These are phyloP conservation scores for Notholithocarpus densiflorus DNA, from an alignment of 306 rosid species.

Conservation along the genomic window DNA sequence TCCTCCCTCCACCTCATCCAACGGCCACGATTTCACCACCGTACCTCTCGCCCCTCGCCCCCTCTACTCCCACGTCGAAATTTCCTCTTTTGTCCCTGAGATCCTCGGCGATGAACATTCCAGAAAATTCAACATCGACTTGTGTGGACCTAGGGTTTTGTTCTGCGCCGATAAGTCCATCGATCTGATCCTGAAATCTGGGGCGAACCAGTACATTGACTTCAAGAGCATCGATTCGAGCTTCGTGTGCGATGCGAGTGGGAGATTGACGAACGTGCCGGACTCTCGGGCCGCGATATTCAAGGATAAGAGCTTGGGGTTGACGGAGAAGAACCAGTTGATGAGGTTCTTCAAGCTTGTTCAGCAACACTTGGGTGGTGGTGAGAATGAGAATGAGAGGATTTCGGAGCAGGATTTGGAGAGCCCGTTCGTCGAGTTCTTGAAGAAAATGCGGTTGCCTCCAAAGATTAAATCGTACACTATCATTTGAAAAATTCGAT, in stretches of 20 bases:
- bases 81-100: constrained; percentile 30
- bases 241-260: constrained; percentile 47
- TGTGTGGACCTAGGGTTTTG: constrained; percentile 71
- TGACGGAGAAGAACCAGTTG: constrained; percentile 75
- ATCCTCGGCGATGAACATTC: constrained; percentile 41
- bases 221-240: constrained; percentile 74
- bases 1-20: constrained; percentile 7
- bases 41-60: constrained; percentile 37
- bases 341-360: constrained; percentile 89
- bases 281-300: constrained; percentile 92
- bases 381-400: constrained; percentile 24
- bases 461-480: constrained; percentile 82
- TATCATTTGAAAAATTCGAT: constrained; percentile 40
- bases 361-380: constrained; percentile 60
- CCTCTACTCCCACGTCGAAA: constrained; percentile 43
- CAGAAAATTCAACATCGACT: constrained; percentile 62
- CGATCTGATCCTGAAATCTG: constrained; percentile 57
- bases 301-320: constrained; percentile 64
- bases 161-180: constrained; percentile 58
- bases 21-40: constrained; percentile 23
- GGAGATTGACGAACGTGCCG: constrained; percentile 57
- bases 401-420: constrained; percentile 81
- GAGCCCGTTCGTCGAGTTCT: constrained; percentile 60
- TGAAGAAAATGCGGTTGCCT: constrained; percentile 70
- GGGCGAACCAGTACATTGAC: constrained; percentile 55